Evolutionary conservation across 1,284 basidiomycete species (phyloP), one percentile per base, ranked within the genome.

Genomic region (Phylloboletellus chloephorus): DNA sequence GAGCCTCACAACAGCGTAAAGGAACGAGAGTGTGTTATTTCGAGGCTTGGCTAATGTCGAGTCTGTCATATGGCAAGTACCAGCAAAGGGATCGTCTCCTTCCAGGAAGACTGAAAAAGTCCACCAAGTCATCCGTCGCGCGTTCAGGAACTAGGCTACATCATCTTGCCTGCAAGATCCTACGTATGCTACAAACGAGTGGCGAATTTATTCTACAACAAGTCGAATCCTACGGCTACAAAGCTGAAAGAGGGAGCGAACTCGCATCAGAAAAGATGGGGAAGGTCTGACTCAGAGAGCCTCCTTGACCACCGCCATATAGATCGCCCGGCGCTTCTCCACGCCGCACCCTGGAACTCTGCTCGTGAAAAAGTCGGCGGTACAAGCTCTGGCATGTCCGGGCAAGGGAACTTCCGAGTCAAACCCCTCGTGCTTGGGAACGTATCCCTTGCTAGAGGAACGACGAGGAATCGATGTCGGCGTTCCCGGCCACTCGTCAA

Each of bases 291-390:
- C n/a, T 43, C 29, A 33, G 3, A 3, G 10, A 25, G 32, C 66
- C 52, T 70, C 66, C 43, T 63, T 62, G 39, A 66, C 62, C 32
- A 69, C 64, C 4, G 65, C 67, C 67, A 69, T 65, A 48, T 64
- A 65, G 31, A 69, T 58, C 20, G 48, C 60, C 23, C 61, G 60
- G 4, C 37, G 46, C 12, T 22, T 49, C 42, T 42, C 47, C 16
- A 17, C 28, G 22, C 13, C 10, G 15, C 10, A 33, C 17, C n/a
- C 12, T 6, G 10, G 12, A 24, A 22, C 6, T 8, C 7, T 31
- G 12, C 6, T 28, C 17, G 15, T 13, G 23, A 23, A 37, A 35
- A 31, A 3, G 6, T 34, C 42, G 1, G 15, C 15, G 2, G 30
- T 20, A 24, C 30, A 13, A 2, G 32, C 19, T 24, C 38, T 26